Conservation (phyloP, 139 green algal genomes). For the Pseudopediastrum boryanum region DNA sequence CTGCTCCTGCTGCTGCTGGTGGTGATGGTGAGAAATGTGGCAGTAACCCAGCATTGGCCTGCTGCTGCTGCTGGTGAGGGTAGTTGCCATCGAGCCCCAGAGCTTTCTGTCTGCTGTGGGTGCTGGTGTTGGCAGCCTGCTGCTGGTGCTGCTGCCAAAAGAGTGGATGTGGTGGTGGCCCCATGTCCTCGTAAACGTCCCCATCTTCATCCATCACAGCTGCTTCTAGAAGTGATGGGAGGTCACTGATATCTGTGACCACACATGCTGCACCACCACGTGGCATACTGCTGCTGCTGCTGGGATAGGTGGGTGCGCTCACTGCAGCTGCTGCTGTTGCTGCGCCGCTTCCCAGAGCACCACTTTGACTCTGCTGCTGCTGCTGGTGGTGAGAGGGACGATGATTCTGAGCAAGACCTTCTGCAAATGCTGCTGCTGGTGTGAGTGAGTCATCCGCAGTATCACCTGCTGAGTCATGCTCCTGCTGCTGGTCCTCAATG, state of each 20-base stretch:
- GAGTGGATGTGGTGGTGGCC: background rate
- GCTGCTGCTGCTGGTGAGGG: background rate
- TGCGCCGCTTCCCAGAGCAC: too few relatives aligned
- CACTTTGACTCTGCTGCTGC: background rate
- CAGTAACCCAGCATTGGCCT: background rate
- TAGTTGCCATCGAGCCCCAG: background rate
- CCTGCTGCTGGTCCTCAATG: constrained; percentile 1
- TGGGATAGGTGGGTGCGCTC: background rate
- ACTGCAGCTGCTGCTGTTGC: background rate
- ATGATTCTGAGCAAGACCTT: background rate
- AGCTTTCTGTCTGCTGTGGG: background rate
- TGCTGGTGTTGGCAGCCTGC: background rate
- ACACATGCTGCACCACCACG: background rate
- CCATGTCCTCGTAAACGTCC: constrained; percentile 43
- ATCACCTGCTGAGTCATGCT: constrained; percentile 10
- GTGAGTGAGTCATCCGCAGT: background rate
- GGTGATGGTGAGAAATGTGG: background rate
- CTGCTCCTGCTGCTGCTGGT: background rate
- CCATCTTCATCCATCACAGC: constrained; percentile 41
- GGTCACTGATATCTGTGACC: too few relatives aligned
- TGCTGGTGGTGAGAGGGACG: background rate
- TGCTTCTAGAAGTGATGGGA: constrained; percentile 25
- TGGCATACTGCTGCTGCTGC: background rate
- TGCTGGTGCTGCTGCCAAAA: background rate
- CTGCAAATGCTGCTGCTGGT: background rate